Evolutionary conservation across 208 protist species (phyloP), one percentile per base, ranked within the genome.

Genomic region (Acanthamoeba royreba): DNA sequence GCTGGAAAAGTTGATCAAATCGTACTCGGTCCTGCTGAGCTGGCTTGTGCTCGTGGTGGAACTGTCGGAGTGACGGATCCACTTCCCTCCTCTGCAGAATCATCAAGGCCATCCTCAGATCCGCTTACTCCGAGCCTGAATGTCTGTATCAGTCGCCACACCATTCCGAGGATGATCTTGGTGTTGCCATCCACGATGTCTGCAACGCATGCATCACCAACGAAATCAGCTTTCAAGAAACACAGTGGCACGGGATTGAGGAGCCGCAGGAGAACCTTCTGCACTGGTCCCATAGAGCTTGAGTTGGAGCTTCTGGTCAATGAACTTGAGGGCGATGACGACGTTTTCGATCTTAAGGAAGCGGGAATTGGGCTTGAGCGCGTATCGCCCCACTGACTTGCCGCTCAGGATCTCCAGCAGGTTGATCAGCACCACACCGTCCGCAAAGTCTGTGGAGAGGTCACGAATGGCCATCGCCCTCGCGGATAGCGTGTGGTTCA

Each of bases 131-230:
- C 61, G n/a, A 95, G 95, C 31, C 92, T 42, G 38, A 95, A 89
- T 7, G 81, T 89, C 38, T 89, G 88, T 69, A 97, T 97, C 83
- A 97, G 92, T 1, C 74, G 95, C 96, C 96, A 97, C 31, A 97
- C 92, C 94, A 97, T 93, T 83, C 96, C 96, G 11, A 96, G 61
- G 25, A 96, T 96, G 89, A 97, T 94, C 86, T 96, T 89, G 0
- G 81, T 89, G n/a, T 89, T 89, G 47, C 81, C 81, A 89, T 89
- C 81, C 19, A 89, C 81, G 40, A 89, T 89, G 4, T 89, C 81
- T 89, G 81, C 40, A 33, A 22, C 15, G 43, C 25, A 31, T 25
- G 42, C 9, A 46, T 52, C n/a, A 83, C 25, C n/a, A 35, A 33
- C 40, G 22, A 3, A 43, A 61, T 19, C 53, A 61, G 19, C 19